Conservation (phyloP, 495 filamentous ascomycete genomes). For the Aspergillus panamensis region DNA sequence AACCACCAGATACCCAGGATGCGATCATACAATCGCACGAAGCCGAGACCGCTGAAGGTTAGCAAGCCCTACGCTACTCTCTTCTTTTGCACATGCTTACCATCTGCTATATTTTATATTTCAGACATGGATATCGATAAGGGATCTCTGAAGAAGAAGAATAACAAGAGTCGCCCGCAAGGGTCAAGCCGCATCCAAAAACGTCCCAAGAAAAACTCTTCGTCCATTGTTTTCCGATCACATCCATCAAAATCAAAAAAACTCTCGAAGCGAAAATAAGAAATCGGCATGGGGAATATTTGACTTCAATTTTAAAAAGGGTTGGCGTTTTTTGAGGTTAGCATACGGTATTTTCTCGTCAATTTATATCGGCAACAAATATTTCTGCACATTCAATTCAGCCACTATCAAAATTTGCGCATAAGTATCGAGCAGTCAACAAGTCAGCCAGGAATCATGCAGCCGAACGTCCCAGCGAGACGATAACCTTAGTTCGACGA, state of each 20-base stretch:
- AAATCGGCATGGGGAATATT: slow-evolving; percentile 7
- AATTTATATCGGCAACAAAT: neutral
- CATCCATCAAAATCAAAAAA: slow-evolving; percentile 30
- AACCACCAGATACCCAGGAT: slow-evolving; percentile 19
- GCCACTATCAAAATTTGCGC: no score
- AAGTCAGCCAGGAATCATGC: no score
- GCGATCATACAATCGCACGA: slow-evolving; percentile 16
- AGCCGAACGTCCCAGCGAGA: no score
- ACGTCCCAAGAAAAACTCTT: slow-evolving; percentile 39
- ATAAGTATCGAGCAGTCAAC: no score
- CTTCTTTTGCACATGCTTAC: neutral
- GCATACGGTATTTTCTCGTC: neutral
- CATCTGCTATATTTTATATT: slow-evolving; percentile 10
- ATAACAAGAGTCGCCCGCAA: slow-evolving; percentile 22
- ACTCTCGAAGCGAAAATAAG: slow-evolving; percentile 31
- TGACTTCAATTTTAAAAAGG: neutral
- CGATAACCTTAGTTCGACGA: no score
- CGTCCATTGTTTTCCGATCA: slow-evolving; percentile 42
- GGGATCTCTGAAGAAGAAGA: slow-evolving; percentile 18
- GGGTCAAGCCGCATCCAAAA: slow-evolving; percentile 38
- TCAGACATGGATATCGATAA: slow-evolving; percentile 43
- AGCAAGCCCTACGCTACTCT: neutral
- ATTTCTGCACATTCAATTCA: no score
- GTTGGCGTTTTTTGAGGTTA: neutral
- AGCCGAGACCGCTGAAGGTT: slow-evolving; percentile 28